These are phyloP conservation scores for Fonsecaea multimorphosa DNA, from an alignment of 2,329 filamentous ascomycete genomes.

Conservation along the genomic window DNA sequence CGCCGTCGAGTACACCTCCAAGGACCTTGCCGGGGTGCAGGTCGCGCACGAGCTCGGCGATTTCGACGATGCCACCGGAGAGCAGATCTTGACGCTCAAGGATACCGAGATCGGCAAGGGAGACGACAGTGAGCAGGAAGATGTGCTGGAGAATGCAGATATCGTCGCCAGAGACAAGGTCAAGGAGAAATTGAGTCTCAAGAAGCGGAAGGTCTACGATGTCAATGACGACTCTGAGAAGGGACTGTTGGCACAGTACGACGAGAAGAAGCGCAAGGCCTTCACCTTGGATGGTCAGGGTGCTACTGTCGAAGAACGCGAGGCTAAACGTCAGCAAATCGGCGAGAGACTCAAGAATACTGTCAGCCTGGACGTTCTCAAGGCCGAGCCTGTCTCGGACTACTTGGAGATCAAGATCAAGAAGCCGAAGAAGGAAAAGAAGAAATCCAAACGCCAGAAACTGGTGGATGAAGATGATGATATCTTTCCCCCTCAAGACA, in stretches of 20 bases:
- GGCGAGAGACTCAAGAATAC: constrained; percentile 69
- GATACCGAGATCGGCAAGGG: constrained; percentile 72
- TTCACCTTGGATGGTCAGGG: constrained; percentile 87
- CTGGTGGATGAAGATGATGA: constrained; percentile 66
- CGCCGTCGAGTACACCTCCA: constrained; percentile 78
- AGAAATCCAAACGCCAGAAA: constrained; percentile 75
- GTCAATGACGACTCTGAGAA: constrained; percentile 74
- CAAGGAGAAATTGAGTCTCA: constrained; percentile 75
- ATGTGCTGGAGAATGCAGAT: constrained; percentile 69
- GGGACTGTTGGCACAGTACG: constrained; percentile 85
- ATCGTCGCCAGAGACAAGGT: constrained; percentile 51
- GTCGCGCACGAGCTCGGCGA: constrained; percentile 85
- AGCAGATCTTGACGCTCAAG: constrained; percentile 93
- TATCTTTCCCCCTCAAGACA: constrained; percentile 51
- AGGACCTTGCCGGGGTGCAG: constrained; percentile 86
- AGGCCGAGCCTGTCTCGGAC: constrained; percentile 75
- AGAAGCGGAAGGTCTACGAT: constrained; percentile 96
- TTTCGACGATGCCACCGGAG: constrained; percentile 69
- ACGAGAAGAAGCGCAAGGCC: constrained; percentile 87
- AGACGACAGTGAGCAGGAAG: constrained; percentile 81
- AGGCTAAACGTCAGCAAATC: constrained; percentile 60
- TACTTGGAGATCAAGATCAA: constrained; percentile 94
- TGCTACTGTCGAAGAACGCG: constrained; percentile 68
- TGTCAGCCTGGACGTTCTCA: constrained; percentile 76
- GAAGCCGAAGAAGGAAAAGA: constrained; percentile 87